These are phyloP conservation scores for Bassia scoparia DNA, from an alignment of 148 eudicot genomes.

Conservation along the genomic window DNA sequence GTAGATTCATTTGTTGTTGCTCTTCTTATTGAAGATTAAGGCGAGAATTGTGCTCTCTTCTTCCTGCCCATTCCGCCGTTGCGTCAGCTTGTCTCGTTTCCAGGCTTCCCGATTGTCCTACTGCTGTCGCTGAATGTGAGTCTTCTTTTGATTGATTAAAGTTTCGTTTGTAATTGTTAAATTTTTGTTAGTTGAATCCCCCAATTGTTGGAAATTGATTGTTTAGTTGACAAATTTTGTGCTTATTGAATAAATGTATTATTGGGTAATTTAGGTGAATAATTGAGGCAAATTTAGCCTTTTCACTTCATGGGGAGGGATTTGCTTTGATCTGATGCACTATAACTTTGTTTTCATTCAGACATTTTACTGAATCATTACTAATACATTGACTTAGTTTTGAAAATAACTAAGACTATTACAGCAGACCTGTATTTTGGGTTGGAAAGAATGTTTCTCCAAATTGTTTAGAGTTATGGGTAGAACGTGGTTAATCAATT, in stretches of 20 bases:
- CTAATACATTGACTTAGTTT: too few species aligned
- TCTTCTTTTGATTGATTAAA: neutral
- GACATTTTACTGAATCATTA: too few species aligned
- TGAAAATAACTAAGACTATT: too few species aligned
- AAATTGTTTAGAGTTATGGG: too few species aligned
- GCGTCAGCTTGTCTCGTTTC: slow-evolving; percentile 25
- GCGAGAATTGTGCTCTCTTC: slow-evolving; percentile 18
- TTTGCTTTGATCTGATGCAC: too few species aligned
- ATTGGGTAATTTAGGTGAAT: too few species aligned
- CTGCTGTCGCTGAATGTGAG: slow-evolving; percentile 9
- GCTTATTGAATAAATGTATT: too few species aligned
- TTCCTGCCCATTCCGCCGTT: slow-evolving; percentile 15
- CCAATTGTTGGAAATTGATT: neutral
- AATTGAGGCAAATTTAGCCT: neutral
- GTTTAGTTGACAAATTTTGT: neutral
- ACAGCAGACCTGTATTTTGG: too few species aligned
- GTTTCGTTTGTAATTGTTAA: neutral
- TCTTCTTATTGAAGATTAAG: slow-evolving; percentile 6
- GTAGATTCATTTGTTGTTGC: neutral
- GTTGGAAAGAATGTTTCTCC: too few species aligned
- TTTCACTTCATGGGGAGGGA: neutral
- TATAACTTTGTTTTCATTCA: too few species aligned
- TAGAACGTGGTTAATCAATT: too few species aligned
- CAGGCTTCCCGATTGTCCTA: slow-evolving; percentile 17
- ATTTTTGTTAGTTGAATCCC: neutral